Conservation (phyloP, 345 rosid species). For the Clarkia xantiana region DNA sequence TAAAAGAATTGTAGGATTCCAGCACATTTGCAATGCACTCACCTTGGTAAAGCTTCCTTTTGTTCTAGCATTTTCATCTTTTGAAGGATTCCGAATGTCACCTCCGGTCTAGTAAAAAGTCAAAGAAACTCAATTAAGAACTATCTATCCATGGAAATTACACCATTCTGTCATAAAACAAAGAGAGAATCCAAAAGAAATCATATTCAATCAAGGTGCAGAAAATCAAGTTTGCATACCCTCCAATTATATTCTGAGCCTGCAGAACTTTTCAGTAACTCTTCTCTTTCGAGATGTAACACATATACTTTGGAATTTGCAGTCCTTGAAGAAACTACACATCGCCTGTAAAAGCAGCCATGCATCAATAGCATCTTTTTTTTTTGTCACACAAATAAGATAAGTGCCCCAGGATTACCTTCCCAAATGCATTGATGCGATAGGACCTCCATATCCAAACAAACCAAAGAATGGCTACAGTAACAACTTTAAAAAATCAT, state of each 20-base stretch:
- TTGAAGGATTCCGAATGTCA: constrained; percentile 40
- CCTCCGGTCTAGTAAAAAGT: constrained; percentile 32
- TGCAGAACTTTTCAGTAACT: constrained; percentile 23
- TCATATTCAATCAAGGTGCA: too few relatives aligned
- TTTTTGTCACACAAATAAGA: not conserved
- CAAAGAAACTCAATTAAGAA: not conserved
- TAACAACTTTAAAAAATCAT: constrained; percentile 3
- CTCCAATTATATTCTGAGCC: constrained; percentile 1
- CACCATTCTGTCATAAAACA: too few relatives aligned
- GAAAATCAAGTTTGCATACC: not conserved
- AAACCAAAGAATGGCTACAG: constrained; percentile 48
- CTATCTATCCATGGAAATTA: not conserved
- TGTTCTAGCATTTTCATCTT: constrained; percentile 31
- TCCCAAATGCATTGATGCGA: constrained; percentile 51
- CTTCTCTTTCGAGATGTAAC: constrained; percentile 39
- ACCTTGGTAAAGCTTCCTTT: constrained; percentile 65
- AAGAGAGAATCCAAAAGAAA: too few relatives aligned
- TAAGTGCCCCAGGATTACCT: constrained; percentile 16
- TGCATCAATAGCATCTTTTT: too few relatives aligned
- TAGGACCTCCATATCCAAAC: constrained; percentile 54
- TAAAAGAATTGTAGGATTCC: too few relatives aligned
- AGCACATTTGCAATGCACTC: not conserved
- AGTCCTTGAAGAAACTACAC: constrained; percentile 54
- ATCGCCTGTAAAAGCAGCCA: constrained; percentile 19
- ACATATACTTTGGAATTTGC: constrained; percentile 37